Conservation (phyloP, 768 basidiomycete genomes). For the Chiua virens region DNA sequence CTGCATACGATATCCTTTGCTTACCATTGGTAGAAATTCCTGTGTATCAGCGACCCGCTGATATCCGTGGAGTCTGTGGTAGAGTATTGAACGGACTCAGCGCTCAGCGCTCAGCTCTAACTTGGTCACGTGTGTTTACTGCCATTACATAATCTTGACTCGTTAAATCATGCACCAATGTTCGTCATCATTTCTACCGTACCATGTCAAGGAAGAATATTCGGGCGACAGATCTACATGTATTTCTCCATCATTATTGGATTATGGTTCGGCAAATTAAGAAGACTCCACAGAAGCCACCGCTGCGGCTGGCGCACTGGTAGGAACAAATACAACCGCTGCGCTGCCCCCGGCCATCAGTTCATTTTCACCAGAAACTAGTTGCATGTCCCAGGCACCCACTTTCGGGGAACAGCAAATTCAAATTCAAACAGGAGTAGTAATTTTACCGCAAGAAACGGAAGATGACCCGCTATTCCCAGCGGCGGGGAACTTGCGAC, state of each 20-base stretch:
- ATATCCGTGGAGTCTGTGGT: too few species aligned
- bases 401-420: not conserved
- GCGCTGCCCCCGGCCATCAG: not conserved
- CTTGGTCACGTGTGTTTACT: too few species aligned
- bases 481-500: too few species aligned
- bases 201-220: too few species aligned
- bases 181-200: too few species aligned
- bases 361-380: not conserved
- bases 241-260: not conserved
- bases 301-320: conserved; percentile 10
- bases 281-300: not conserved
- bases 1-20: not conserved
- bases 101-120: too few species aligned
- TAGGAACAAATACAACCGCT: conserved; percentile 11
- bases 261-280: not conserved
- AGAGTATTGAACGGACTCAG: too few species aligned
- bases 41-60: too few species aligned
- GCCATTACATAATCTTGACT: too few species aligned
- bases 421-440: not conserved
- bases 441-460: conserved; percentile 1
- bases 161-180: too few species aligned
- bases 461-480: not conserved
- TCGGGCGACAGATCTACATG: too few species aligned
- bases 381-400: not conserved
- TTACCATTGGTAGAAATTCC: not conserved